Evolutionary conservation across 148 eudicot species (phyloP), one percentile per base, ranked within the genome.

Genomic region (Agrostemma githago): DNA sequence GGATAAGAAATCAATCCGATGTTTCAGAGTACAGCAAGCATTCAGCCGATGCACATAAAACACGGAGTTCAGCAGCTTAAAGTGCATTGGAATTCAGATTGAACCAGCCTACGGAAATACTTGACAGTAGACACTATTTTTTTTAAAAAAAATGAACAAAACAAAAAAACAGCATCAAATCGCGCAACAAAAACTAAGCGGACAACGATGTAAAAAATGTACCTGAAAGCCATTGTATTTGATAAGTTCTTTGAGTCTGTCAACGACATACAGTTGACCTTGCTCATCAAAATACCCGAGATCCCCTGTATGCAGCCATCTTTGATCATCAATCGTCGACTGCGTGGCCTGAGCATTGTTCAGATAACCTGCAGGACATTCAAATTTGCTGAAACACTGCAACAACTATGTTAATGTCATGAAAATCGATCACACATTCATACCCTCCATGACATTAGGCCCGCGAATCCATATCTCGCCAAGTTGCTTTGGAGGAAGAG

Each of bases 391-490:
- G 34, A 26, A 26, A 26, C 34, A 26, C 34, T 26, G 34, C 34
- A 26, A 26, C 34, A 26, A 26, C 34, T 26, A 26, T 26, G 34
- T 26, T 26, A 26, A 26, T 26, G 34, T 26, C 34, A 26, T 26
- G 34, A 26, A 26, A 26, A 26, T 26, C 34, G 34, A 26, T 1
- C 34, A 26, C 34, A 26, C 34, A 26, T 26, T 26, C 34, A 26
- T 26, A 90, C 96, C 96, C 86, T 84, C 79, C 97, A 92, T 88
- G 80, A 86, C 83, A 76, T 87, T 90, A 19, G 86, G 84, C 41
- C 97, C 96, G 2, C 93, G 86, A 43, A 87, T 88, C 96, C 96
- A 92, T 77, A 92, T 84, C 85, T 92, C 93, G 57, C 97, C 97
- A 39, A 79, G 71, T 64, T 88, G 83, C 21, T 84, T 80, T 1